Evolutionary conservation across 1,284 basidiomycete genomes (phyloP), one percentile per base, ranked within the genome.

Genomic region (Dichomitus squalens): DNA sequence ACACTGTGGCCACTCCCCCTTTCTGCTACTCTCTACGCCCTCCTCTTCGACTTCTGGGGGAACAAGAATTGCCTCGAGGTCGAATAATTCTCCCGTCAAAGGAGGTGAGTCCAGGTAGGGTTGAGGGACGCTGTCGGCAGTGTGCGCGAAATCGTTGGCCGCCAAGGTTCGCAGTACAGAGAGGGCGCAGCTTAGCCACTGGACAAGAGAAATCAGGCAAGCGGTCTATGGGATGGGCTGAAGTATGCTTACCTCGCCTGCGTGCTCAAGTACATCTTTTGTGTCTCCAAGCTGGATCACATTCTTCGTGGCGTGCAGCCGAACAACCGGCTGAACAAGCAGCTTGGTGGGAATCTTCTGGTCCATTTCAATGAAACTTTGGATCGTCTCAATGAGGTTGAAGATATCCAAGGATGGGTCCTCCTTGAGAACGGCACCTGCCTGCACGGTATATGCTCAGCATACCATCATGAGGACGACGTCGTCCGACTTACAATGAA

Each of bases 21-120:
- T 88, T 68, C 89, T 92, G 27, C 85, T 92, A 25, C 85, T 80
- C 64, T 80, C 82, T 3, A 83, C 81, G 60, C 83, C 87, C 67
- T 85, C 90, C 49, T 90, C 78, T 63, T 93, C 91, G 18, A 93
- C 87, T 72, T 95, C 95, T 4, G 94, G 93, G 3, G 95, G 93
- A 5, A 96, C 92, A 29, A 93, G 80, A 41, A 95, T 85, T 18
- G 85, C 80, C 4, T 92, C 90, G 3, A 96, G 76, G 34, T 86
- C 82, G 64, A 90, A 93, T 2, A 84, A 82, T 3, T 78, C 66
- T 21, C 80, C 72, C 1, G 73, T 69, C 16, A 80, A 74, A 18
- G 79, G 76, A 0, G 80, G 73, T 47, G 82, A 79, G 21, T 76
- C 72, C 9, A 75, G 64, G 66, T 92, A 92, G 2, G 92, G 90